Percentiles rank a stretch among this genome's conserved stretches.
These are phyloP conservation scores for Diaporthe helianthi DNA, from an alignment of 2,329 filamentous ascomycete species.

Conservation along the genomic window DNA sequence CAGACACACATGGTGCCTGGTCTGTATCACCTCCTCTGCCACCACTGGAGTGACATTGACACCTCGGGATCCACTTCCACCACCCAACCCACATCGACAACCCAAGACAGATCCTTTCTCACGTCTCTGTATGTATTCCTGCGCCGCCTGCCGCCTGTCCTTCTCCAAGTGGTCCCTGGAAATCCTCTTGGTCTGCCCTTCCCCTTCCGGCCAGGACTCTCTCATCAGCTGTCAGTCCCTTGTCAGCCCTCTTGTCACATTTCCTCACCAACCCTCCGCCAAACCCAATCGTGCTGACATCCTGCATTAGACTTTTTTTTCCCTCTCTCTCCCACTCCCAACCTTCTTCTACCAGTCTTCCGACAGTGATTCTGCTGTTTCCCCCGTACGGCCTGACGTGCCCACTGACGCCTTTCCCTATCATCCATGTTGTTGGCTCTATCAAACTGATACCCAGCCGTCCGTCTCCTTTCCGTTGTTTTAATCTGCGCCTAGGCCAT, in stretches of 20 bases:
- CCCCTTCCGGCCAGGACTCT: conserved; percentile 2
- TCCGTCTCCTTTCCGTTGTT: conserved; percentile 11
- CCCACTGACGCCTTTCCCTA: conserved; percentile 12
- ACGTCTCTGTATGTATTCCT: conserved; percentile 33
- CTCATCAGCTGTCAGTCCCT: conserved; percentile 24
- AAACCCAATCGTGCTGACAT: conserved; percentile 24
- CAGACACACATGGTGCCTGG: conserved; percentile 31
- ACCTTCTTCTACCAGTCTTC: conserved; percentile 5
- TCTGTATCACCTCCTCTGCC: conserved; percentile 32
- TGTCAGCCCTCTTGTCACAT: conserved; percentile 29
- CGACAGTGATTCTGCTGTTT: background rate
- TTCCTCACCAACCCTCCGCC: conserved; percentile 3
- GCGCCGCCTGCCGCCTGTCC: conserved; percentile 29
- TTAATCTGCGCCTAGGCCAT: conserved; percentile 8
- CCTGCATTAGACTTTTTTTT: conserved; percentile 24
- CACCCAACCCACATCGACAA: conserved; percentile 27
- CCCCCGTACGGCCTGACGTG: background rate
- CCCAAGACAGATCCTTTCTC: conserved; percentile 33
- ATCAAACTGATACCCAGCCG: conserved; percentile 15
- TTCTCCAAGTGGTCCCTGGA: conserved; percentile 15
- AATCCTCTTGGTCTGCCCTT: conserved; percentile 26
- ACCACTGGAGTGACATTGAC: conserved; percentile 31
- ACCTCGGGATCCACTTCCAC: conserved; percentile 30
- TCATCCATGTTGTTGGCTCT: conserved; percentile 16
- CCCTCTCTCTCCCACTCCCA: conserved; percentile 2